Base-by-base conservation (phyloP, 2,329 filamentous ascomycete genomes). In the Ascochyta pisi region DNA sequence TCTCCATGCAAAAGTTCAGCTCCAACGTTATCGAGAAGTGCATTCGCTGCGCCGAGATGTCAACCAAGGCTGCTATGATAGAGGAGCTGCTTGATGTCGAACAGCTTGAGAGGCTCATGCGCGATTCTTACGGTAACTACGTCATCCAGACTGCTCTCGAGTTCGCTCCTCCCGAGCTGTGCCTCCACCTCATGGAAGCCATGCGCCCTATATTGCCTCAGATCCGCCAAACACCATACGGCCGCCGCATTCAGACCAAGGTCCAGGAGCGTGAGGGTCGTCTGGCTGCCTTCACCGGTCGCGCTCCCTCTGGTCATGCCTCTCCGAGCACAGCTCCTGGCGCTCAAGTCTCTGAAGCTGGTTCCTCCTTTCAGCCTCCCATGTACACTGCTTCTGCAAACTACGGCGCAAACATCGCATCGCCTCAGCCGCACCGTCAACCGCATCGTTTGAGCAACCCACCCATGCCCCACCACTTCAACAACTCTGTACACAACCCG, bases 11-110 rank as follows among this genome's bases (percentile, higher is more conserved):
- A 81, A 99, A 99, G 79, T 99, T 99, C 81, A 97, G 92, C 79
- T 98, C 95, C 70, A 99, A 99, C 68, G 95, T 99, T 54, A 94
- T 99, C 61, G 95, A 99, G 81, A 99, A 99, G 76, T 83, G 79
- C 65, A 79, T 98, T 56, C 92, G 95, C 53, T 96, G 92, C 73
- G 89, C 93, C 33, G 86, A 90, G 57, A 81, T 86, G 23, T 81
- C 84, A 9, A 89, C 89, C 47, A 92, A 89, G 73, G 89, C 92
- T 66, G 83, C 88, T 75, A 88, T 99, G 78, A 89, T 97, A 55
- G 86, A 90, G 33, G 95, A 98, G 79, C 88, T 99, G 71, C 82
- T 89, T 45, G 74, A 79, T 8, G 84, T 88, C 3, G 83, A 83
- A 54, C 92, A 96, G 78, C 89, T 98, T 60, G 92, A 97, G 69